Evolutionary conservation across 2,329 filamentous ascomycete genomes (phyloP), one percentile per base, ranked within the genome.

Genomic region (Fusarium proliferatum): DNA sequence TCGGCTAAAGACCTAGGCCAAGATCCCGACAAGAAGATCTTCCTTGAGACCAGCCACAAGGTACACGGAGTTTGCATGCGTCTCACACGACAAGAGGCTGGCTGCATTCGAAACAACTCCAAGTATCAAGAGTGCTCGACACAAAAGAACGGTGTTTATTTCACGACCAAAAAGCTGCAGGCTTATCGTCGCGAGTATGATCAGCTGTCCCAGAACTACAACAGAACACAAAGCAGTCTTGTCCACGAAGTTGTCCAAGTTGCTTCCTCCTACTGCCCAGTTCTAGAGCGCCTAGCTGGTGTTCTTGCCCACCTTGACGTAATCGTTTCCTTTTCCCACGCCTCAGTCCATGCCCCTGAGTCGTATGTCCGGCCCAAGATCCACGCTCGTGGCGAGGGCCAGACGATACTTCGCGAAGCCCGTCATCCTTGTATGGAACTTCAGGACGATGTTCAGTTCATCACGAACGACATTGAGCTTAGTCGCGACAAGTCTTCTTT

Each of bases 111-210:
- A 69, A 97, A 97, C 83, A 97, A 96, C 80, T 91, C 90, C 67
- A 88, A 91, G 56, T 99, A 98, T 78, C 93, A 96, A 78, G 96
- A 99, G 82, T 97, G 95, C 81, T 97, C 95, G 1, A 99, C 97
- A 1, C 96, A 98, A 84, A 99, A 99, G 88, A 99, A 98, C 81
- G 96, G 96, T 48, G 96, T 98, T 62, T 99, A 96, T 85, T 99
- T 99, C 82, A 98, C 96, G 2, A 99, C 96, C 7, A 91, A 90
- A 61, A 91, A 88, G 38, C 87, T 99, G 77, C 92, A 95, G 79
- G 88, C 91, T 33, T 89, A 95, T 77, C 92, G 96, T 38, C 90
- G 96, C 60, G 96, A 99, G 78, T 95, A 97, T 75, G 96, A 99
- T 79, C 95, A 98, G 82, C 88, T 98, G 2, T 97, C 94, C 1